phyloP scores from a whole-genome alignment of 306 rosid genomes.

The Fragaria nilgerrensis region DNA sequence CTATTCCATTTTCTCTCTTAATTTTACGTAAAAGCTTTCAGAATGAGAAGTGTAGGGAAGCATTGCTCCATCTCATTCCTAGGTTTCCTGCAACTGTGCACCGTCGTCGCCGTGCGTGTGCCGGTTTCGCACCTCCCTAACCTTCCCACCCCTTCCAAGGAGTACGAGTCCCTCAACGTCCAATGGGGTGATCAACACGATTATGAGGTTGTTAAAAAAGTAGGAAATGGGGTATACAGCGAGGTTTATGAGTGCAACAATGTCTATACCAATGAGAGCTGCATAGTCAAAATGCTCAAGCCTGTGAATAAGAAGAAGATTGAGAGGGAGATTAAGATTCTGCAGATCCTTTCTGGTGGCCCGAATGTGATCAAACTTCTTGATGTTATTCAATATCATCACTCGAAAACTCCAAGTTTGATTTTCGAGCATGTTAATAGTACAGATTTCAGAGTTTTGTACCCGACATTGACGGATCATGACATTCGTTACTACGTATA shows the following conservation, averaged over 20 bases:
- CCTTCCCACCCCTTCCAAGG: constrained; percentile 39
- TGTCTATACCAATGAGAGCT: constrained; percentile 74
- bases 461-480: constrained; percentile 77
- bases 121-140: constrained; percentile 64
- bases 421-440: constrained; percentile 84
- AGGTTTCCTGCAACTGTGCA: constrained; percentile 46
- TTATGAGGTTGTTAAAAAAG: constrained; percentile 91
- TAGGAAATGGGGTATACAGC: constrained; percentile 95
- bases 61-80: neutral
- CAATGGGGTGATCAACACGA: constrained; percentile 70
- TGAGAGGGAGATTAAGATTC: constrained; percentile 85
- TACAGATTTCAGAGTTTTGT: constrained; percentile 82
- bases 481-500: constrained; percentile 90
- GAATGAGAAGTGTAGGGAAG: too few species aligned
- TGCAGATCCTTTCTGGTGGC: constrained; percentile 92
- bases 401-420: constrained; percentile 83
- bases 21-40: too few species aligned
- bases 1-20: too few species aligned
- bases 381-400: constrained; percentile 82
- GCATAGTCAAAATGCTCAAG: constrained; percentile 92
- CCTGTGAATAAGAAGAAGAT: constrained; percentile 99
- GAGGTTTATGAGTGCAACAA: constrained; percentile 93
- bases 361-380: constrained; percentile 83
- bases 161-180: too few species aligned
- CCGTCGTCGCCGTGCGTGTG: constrained; percentile 41